A percentile compares a stretch with the other conserved stretches of the same genome.
These are phyloP conservation scores for Elsinoe arachidis DNA, from an alignment of 2,329 filamentous ascomycete genomes.

Conservation along the genomic window DNA sequence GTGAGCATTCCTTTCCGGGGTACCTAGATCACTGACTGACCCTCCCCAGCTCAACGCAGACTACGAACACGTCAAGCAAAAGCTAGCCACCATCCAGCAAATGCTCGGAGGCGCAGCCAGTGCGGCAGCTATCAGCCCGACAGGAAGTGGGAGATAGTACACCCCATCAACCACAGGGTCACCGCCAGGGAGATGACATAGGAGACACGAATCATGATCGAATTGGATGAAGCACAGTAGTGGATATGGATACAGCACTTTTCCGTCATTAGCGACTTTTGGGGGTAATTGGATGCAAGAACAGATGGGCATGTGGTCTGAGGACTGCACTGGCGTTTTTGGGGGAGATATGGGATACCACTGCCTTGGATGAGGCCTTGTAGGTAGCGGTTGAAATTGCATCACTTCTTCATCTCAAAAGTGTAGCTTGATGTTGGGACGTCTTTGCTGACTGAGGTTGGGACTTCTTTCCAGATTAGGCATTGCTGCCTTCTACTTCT, in stretches of 20 bases:
- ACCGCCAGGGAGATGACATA: background rate
- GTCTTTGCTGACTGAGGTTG: no score
- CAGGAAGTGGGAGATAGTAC: constrained; percentile 8
- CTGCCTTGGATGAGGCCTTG: background rate
- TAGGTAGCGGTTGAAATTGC: background rate
- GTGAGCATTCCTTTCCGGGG: constrained; percentile 46
- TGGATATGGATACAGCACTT: background rate
- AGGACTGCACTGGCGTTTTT: background rate
- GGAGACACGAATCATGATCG: background rate
- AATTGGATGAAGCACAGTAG: background rate
- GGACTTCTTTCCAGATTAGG: no score
- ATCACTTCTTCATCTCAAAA: no score
- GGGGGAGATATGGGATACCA: background rate
- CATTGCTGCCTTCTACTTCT: no score
- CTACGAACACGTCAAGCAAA: constrained; percentile 41
- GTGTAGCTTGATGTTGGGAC: no score
- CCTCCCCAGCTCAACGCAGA: constrained; percentile 38
- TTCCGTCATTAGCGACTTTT: no score
- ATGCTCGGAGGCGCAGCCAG: constrained; percentile 28
- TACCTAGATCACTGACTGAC: background rate
- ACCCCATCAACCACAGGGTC: background rate
- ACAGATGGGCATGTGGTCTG: background rate
- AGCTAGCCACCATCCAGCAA: constrained; percentile 39
- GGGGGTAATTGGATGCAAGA: no score
- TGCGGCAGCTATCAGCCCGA: background rate